Evolutionary conservation across 2,329 filamentous ascomycete genomes (phyloP), one percentile per base, ranked within the genome.

Genomic region (Penicillium sp.): DNA sequence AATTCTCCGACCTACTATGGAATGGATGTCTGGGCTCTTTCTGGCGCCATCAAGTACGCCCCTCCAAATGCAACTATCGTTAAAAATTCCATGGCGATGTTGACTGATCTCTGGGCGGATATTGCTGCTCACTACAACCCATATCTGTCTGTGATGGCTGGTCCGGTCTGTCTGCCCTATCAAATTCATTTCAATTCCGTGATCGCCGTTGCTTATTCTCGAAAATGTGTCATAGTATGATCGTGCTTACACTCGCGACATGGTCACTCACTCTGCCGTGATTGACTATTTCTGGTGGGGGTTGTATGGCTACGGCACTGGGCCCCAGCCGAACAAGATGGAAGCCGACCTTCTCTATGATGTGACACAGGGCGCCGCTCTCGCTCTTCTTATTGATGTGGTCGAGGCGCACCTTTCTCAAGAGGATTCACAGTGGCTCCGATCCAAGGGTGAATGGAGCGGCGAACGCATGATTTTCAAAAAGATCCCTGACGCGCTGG

Each of bases 1-100:
- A 83, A 83, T 57, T 77, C 76, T 0, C 77, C 78, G 5, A 85
- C 82, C 0, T 85, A 85, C 56, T 78, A 79, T 0, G 82, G 82
- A 0, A 78, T 85, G 0, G 81, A 78, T 0, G 67, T 84, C 2
- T 81, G 73, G 45, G 81, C 78, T 0, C 66, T 85, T 4, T 75
- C 77, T 1, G 63, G 84, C 0, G 83, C 80, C 76, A 74, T 74
- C 11, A 82, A 82, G 52, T 85, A 85, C 54, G 66, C 82, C 9
- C 75, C 77, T 0, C 57, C 69, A 4, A 70, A 73, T 44, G 80
- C 79, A 0, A 56, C 80, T 27, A 79, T 84, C 74, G 66, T 71
- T 8, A 62, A 74, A 44, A 72, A 78, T 46, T 80, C 74, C 0
- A 67, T 71, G 0, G 65, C 67, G 3, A 81, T 84, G 73, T 70